These are phyloP conservation scores for Rhodofomes roseus DNA, from an alignment of 1,284 basidiomycete species.

Conservation along the genomic window DNA sequence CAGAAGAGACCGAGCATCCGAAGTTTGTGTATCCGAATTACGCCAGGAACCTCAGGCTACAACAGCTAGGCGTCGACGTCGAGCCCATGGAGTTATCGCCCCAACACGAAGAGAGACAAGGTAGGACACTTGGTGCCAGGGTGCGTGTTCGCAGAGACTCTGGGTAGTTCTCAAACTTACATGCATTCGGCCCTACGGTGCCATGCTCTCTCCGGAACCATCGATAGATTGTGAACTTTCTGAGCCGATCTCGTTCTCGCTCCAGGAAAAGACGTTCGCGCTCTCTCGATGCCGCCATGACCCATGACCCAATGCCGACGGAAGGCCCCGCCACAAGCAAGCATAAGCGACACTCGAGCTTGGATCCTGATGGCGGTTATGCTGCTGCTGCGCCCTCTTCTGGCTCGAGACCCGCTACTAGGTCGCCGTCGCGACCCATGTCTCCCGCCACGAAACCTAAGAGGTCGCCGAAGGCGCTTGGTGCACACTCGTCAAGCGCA, in stretches of 20 bases:
- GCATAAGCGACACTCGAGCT: slow-evolving; percentile 22
- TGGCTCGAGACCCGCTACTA: slow-evolving; percentile 42
- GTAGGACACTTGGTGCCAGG: slow-evolving; percentile 26
- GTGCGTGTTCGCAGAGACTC: slow-evolving; percentile 15
- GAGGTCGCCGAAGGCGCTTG: slow-evolving; percentile 13
- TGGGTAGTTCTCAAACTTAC: slow-evolving; percentile 6
- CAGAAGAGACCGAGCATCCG: slow-evolving; percentile 18
- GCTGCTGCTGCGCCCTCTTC: slow-evolving; percentile 20
- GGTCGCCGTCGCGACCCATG: slow-evolving; percentile 56
- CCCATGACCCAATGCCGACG: slow-evolving; percentile 19
- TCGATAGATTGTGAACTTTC: slow-evolving; percentile 31
- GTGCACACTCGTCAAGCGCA: slow-evolving; percentile 9
- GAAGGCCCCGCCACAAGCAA: slow-evolving; percentile 21
- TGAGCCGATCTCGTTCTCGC: slow-evolving; percentile 32
- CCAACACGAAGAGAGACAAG: slow-evolving; percentile 20
- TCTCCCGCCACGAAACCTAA: slow-evolving; percentile 51
- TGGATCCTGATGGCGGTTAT: slow-evolving; percentile 18
- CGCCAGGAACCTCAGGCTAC: slow-evolving; percentile 15
- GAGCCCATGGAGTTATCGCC: slow-evolving; percentile 20
- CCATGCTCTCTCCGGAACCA: not conserved
- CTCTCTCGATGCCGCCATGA: slow-evolving; percentile 27
- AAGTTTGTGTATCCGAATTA: slow-evolving; percentile 18
- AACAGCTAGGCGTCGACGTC: slow-evolving; percentile 19
- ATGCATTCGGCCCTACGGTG: not conserved
- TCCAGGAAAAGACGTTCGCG: slow-evolving; percentile 31